Base-by-base conservation (phyloP, 345 rosid genomes). In the Acer negundo region DNA sequence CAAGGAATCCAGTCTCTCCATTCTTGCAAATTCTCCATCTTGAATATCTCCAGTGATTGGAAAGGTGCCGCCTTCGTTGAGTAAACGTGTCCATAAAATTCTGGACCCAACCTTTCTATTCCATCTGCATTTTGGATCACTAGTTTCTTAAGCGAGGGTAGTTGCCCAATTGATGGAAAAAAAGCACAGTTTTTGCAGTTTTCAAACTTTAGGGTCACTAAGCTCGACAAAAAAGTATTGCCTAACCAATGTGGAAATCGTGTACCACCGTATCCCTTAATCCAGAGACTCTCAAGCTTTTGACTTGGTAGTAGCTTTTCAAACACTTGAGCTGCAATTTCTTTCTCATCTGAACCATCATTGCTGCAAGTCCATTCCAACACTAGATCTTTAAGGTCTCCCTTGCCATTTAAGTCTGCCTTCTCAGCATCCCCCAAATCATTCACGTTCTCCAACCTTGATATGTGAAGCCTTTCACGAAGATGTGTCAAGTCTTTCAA, bases 151-250 rank as follows among this genome's bases (percentile, higher is more conserved):
- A 88, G 87, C 31, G 79, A 77, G 28, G 82, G 83, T 19, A 88
- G 73, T 63, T 82, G 82, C 24, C 87, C 86, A 35, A 88, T 5
- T 44, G 86, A 69, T 24, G 91, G 91, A 75, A 88, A 75, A 10
- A 75, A 70, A 69, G 73, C 66, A 80, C 85, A 83, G 40, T 26
- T 70, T 47, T 42, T 69, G 73, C 91, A 88, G 79, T 69, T 73
- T 0, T 78, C 66, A 6, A 88, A 76, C 67, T 51, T 23, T 49
- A 88, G 11, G 0, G 73, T 77, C 5, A 74, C 22, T n/a, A 86
- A 72, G 53, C 75, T n/a, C 10, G 51, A 46, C 76, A 80, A 79
- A 42, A 80, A 84, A 64, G 67, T 28, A 74, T 77, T 79, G 46
- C 84, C 83, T 35, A 88, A n/a, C 91, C 88, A 86, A 3, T 28